These are phyloP conservation scores for Aureobasidium sp. DNA, from an alignment of 2,329 filamentous ascomycete genomes.

Conservation along the genomic window DNA sequence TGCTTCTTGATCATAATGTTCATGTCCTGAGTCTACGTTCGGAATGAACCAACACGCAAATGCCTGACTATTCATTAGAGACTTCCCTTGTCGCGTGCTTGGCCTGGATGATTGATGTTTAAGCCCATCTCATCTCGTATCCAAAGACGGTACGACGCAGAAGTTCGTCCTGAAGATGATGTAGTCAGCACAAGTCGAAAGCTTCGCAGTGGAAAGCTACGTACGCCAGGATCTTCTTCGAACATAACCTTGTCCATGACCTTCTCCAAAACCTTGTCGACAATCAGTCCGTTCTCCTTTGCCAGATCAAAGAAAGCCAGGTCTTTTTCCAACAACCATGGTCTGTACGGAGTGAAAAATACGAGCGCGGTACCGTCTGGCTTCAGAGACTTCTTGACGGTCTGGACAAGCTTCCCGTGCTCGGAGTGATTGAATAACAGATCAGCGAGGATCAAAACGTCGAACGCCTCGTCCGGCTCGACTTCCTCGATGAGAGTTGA, in stretches of 20 bases:
- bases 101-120: not conserved
- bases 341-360: constrained; percentile 90
- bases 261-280: constrained; percentile 72
- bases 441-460: constrained; percentile 78
- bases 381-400: constrained; percentile 59
- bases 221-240: constrained; percentile 70
- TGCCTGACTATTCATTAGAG: not conserved
- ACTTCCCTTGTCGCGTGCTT: too few species aligned
- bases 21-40: not conserved
- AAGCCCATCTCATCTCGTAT: constrained; percentile 59
- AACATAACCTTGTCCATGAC: constrained; percentile 83
- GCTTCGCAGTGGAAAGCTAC: constrained; percentile 20
- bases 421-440: constrained; percentile 86
- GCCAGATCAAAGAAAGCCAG: constrained; percentile 78
- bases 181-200: not conserved
- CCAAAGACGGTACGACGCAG: constrained; percentile 75
- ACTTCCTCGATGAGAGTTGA: constrained; percentile 22
- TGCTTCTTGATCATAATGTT: not conserved
- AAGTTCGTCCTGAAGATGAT: constrained; percentile 52
- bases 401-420: constrained; percentile 67
- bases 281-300: constrained; percentile 58
- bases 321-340: constrained; percentile 80
- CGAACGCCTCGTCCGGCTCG: constrained; percentile 48
- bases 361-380: constrained; percentile 62
- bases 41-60: not conserved